Percentiles rank a stretch among this genome's conserved stretches.
Evolutionary conservation across 805 yeast species (phyloP).

Genomic region (Kuraishia cidri): DNA sequence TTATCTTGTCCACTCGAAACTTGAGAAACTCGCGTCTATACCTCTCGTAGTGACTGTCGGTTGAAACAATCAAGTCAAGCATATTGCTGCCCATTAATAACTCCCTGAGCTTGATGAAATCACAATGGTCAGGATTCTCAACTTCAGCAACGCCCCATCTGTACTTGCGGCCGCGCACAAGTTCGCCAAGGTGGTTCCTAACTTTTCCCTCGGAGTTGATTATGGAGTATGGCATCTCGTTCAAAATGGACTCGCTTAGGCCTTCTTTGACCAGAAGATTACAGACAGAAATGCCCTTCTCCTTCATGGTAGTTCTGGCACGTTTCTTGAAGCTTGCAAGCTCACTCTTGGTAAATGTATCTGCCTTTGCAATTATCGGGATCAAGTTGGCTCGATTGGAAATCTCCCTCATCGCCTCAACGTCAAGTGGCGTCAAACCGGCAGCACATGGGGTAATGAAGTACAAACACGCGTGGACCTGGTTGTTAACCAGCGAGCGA

Average conservation of each 20-base stretch:
- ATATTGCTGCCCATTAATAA: conserved; percentile 61
- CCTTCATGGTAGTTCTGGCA: conserved; percentile 39
- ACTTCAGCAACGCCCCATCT: conserved; percentile 85
- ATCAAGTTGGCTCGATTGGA: conserved; percentile 68
- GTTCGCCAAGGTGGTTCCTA: conserved; percentile 29
- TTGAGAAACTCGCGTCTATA: conserved; percentile 53
- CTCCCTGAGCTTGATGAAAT: conserved; percentile 56
- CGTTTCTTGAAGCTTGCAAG: conserved; percentile 40
- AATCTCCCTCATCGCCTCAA: conserved; percentile 63
- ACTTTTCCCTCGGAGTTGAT: conserved; percentile 55
- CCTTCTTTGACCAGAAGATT: conserved; percentile 32
- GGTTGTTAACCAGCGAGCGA: conserved; percentile 39
- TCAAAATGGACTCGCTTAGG: conserved; percentile 20
- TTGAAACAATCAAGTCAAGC: conserved; percentile 70
- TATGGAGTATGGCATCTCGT: conserved; percentile 58
- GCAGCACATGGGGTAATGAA: conserved; percentile 66
- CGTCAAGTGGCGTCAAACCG: conserved; percentile 56
- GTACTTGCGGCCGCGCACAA: conserved; percentile 69
- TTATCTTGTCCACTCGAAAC: conserved; percentile 22
- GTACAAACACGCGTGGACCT: conserved; percentile 83
- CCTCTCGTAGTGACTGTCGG: conserved; percentile 69
- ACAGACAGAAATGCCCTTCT: conserved; percentile 51
- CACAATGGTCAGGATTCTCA: conserved; percentile 72
- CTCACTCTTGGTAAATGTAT: conserved; percentile 56
- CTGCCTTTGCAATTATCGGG: conserved; percentile 79